Conservation (phyloP, 2,329 filamentous ascomycete species). For the Dryadomyces quercivorus region DNA sequence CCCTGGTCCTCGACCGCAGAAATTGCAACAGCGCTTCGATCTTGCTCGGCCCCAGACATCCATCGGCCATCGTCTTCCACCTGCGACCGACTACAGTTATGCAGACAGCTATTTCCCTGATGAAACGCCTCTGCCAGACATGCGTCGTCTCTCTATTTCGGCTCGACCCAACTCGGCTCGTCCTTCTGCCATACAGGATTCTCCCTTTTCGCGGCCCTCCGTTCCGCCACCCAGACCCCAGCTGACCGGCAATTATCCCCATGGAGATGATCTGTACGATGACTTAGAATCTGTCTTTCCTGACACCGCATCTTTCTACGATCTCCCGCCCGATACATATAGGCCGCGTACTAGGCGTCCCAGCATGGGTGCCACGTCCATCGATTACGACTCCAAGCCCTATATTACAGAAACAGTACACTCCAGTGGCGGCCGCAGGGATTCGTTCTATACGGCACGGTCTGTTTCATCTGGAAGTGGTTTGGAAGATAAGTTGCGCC, state of each 20-base stretch:
- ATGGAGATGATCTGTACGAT: slow-evolving; percentile 25
- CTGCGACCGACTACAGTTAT: slow-evolving; percentile 20
- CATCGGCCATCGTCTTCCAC: slow-evolving; percentile 21
- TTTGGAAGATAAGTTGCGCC: slow-evolving; percentile 28
- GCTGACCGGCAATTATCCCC: slow-evolving; percentile 17
- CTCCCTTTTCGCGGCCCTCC: slow-evolving; percentile 17
- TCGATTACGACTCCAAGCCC: slow-evolving; percentile 24
- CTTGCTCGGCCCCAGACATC: slow-evolving; percentile 23
- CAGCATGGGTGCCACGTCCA: slow-evolving; percentile 18
- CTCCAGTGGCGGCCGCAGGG: slow-evolving; percentile 19
- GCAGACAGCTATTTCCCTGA: slow-evolving; percentile 29
- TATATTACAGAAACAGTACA: slow-evolving; percentile 25
- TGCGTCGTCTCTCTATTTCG: slow-evolving; percentile 29
- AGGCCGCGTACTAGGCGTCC: slow-evolving; percentile 16
- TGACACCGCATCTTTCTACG: slow-evolving; percentile 13
- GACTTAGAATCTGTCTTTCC: slow-evolving; percentile 24
- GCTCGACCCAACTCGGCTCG: slow-evolving; percentile 37
- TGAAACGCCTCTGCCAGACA: slow-evolving; percentile 15
- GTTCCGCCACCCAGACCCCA: slow-evolving; percentile 8
- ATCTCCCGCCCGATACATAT: slow-evolving; percentile 13
- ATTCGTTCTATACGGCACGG: slow-evolving; percentile 27
- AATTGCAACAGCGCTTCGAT: slow-evolving; percentile 14
- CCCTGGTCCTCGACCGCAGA: background rate
- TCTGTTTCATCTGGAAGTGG: slow-evolving; percentile 20
- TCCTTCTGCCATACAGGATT: slow-evolving; percentile 17